Evolutionary conservation across 768 basidiomycete species (phyloP).

Genomic region (Hemileccinum impolitum): DNA sequence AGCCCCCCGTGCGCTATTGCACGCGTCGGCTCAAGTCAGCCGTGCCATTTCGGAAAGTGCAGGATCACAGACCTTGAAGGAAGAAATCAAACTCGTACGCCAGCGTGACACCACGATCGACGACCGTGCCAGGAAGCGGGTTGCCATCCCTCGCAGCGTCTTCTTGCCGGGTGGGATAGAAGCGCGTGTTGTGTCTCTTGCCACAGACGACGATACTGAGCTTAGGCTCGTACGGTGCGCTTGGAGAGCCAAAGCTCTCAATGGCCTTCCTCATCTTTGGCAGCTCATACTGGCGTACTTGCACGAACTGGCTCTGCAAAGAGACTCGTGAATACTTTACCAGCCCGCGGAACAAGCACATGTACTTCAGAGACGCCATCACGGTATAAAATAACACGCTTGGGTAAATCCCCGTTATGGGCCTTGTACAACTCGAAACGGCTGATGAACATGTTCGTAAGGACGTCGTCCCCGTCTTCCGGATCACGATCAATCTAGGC

Average conservation of each 20-base stretch:
- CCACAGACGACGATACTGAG: constrained; percentile 54
- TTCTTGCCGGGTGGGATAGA: constrained; percentile 42
- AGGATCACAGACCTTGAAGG: constrained; percentile 39
- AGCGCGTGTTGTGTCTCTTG: constrained; percentile 55
- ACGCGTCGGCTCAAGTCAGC: not conserved
- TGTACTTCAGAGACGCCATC: constrained; percentile 81
- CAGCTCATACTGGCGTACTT: constrained; percentile 42
- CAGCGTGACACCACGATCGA: constrained; percentile 52
- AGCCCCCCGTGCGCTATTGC: constrained; percentile 39
- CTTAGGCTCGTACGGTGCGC: constrained; percentile 40
- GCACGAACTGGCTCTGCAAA: constrained; percentile 46
- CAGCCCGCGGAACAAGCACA: not conserved
- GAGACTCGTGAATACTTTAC: not conserved
- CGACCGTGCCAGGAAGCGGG: constrained; percentile 51
- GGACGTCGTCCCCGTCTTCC: constrained; percentile 37
- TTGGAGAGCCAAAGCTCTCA: constrained; percentile 32
- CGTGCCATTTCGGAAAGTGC: not conserved
- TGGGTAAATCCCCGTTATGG: constrained; percentile 37
- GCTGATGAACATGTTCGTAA: constrained; percentile 46
- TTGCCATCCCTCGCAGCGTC: constrained; percentile 45
- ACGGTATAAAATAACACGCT: constrained; percentile 46
- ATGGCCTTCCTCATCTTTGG: constrained; percentile 40
- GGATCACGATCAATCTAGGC: constrained; percentile 1
- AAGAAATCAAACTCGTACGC: constrained; percentile 56
- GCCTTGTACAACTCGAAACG: constrained; percentile 38